Percentiles rank a stretch among this genome's conserved stretches.
Evolutionary conservation across 164 flowering plant species (phyloP).

Genomic region (Paratinospora sagittata): DNA sequence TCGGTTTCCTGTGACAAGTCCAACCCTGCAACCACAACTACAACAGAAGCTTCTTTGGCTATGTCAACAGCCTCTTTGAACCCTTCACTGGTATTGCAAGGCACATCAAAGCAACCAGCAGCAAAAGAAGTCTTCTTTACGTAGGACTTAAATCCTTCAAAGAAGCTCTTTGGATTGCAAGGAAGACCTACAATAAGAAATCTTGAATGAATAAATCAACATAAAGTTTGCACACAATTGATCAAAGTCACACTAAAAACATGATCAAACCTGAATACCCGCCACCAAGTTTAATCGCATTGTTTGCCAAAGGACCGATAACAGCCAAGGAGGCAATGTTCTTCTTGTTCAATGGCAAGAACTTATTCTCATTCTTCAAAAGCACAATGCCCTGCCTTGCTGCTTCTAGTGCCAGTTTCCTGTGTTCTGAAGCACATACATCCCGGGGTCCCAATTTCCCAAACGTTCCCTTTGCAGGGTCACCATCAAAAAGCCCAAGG

Average conservation of each 20-base stretch:
- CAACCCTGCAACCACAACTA: conserved; percentile 64
- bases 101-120: conserved; percentile 59
- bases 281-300: conserved; percentile 48
- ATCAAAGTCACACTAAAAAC: conserved; percentile 22
- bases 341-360: conserved; percentile 56
- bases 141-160: conserved; percentile 41
- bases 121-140: conserved; percentile 34
- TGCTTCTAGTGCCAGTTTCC: conserved; percentile 74
- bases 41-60: conserved; percentile 61
- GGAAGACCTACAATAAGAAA: conserved; percentile 48
- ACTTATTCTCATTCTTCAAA: conserved; percentile 56
- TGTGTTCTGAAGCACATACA: conserved; percentile 67
- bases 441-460: conserved; percentile 60
- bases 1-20: conserved; percentile 84
- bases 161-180: conserved; percentile 49
- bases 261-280: conserved; percentile 61
- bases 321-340: conserved; percentile 54
- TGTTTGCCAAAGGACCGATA: conserved; percentile 72
- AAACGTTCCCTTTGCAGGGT: conserved; percentile 46
- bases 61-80: conserved; percentile 53
- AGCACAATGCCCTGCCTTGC: conserved; percentile 91
- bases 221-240: conserved; percentile 17
- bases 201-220: not conserved
- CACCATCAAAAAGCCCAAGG: conserved; percentile 81
- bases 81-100: conserved; percentile 43